A percentile compares a stretch with the other conserved stretches of the same genome.
phyloP scores from a whole-genome alignment of 176 grass and related monocot genomes.

The Ensete glaucum region DNA sequence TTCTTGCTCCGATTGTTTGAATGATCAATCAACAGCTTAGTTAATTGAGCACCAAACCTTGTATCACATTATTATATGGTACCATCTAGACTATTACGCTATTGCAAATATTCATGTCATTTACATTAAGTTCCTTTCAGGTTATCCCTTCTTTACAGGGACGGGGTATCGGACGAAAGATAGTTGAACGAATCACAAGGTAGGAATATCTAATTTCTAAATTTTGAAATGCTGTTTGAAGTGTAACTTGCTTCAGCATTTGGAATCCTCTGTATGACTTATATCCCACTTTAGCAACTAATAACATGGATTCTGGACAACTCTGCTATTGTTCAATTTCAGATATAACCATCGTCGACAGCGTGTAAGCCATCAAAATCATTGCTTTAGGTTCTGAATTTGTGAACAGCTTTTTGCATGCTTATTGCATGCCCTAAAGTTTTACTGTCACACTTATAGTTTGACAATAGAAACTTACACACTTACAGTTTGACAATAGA shows the following conservation, averaged over 20 bases:
- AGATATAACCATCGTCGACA: background rate
- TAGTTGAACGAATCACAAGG: conserved; percentile 74
- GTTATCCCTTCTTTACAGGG: conserved; percentile 68
- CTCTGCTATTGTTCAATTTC: background rate
- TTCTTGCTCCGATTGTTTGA: background rate
- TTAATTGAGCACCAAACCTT: background rate
- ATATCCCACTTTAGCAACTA: background rate
- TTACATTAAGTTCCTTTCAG: conserved; percentile 67
- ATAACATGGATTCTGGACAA: background rate
- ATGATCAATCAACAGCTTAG: background rate
- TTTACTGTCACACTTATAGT: too few relatives aligned
- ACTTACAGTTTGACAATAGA: background rate
- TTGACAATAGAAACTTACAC: background rate
- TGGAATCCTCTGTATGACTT: background rate
- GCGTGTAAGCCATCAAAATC: background rate
- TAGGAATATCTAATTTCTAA: conserved; percentile 14
- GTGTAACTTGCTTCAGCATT: background rate
- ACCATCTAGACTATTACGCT: background rate
- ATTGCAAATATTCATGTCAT: conserved; percentile 31
- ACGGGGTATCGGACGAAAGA: conserved; percentile 75
- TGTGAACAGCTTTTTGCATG: background rate
- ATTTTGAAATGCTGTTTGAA: background rate
- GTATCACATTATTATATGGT: background rate
- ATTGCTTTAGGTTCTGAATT: background rate
- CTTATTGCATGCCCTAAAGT: background rate